These are phyloP conservation scores for Chenopodium quinoa DNA, from an alignment of 148 eudicot genomes.

Conservation along the genomic window DNA sequence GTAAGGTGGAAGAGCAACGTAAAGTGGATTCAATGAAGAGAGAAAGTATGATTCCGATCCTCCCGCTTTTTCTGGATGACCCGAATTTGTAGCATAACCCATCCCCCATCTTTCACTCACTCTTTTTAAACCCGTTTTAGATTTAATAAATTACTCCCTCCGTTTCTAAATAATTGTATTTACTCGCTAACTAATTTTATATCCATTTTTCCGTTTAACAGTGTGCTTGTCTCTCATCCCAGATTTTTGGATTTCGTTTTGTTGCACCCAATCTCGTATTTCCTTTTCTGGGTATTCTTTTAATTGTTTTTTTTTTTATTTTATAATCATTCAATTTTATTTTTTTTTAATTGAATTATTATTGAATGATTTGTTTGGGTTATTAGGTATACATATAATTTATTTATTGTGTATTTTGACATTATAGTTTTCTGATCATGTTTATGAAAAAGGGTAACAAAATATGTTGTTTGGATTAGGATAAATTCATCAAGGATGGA, in stretches of 20 bases:
- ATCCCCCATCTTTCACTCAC: slow-evolving; percentile 18
- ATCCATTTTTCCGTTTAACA: background rate
- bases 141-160: background rate
- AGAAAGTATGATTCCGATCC: slow-evolving; percentile 19
- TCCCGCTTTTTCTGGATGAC: slow-evolving; percentile 23
- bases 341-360: background rate
- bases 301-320: background rate
- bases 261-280: background rate
- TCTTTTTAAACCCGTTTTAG: background rate
- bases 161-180: background rate
- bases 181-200: background rate
- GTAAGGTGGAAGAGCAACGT: background rate
- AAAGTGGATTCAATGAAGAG: background rate
- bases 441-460: too few species aligned
- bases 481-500: too few species aligned
- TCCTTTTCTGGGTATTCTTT: slow-evolving; percentile 29
- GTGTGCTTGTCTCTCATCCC: slow-evolving; percentile 20
- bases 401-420: too few species aligned
- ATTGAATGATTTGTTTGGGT: too few species aligned
- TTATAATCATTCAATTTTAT: background rate
- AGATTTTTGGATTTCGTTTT: slow-evolving; percentile 10
- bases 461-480: too few species aligned
- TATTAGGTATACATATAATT: too few species aligned
- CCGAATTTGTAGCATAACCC: slow-evolving; percentile 32
- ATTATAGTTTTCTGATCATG: too few species aligned